These are phyloP conservation scores for Cutaneotrichosporon spelunceum DNA, from an alignment of 1,284 basidiomycete genomes.

Conservation along the genomic window DNA sequence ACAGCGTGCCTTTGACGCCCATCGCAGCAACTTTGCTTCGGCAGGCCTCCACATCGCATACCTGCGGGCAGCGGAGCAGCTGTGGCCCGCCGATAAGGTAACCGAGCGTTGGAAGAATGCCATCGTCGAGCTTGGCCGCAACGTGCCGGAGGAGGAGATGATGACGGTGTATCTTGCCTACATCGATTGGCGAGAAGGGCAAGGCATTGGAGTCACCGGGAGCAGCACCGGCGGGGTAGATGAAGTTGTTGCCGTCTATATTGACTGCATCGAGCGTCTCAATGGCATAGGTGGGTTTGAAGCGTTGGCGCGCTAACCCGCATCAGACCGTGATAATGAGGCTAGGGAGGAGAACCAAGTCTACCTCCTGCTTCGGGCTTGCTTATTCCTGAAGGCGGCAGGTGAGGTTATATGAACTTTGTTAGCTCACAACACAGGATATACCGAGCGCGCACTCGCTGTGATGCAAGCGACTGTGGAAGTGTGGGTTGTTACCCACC, in stretches of 20 bases:
- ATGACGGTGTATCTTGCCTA: conserved; percentile 45
- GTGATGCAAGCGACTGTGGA: conserved; percentile 56
- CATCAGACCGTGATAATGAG: conserved; percentile 16
- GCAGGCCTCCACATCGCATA: conserved; percentile 41
- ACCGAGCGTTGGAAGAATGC: conserved; percentile 46
- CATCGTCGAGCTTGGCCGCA: conserved; percentile 30
- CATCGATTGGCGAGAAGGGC: conserved; percentile 47
- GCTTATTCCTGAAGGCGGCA: conserved; percentile 65
- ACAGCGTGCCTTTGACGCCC: conserved; percentile 37
- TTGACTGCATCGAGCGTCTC: conserved; percentile 36
- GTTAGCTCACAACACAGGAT: conserved; percentile 41
- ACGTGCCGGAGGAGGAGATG: conserved; percentile 29
- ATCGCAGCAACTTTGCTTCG: conserved; percentile 30
- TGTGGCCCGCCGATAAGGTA: conserved; percentile 40
- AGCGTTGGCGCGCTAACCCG: too few species aligned
- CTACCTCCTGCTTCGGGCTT: conserved; percentile 45
- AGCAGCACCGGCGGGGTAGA: conserved; percentile 35
- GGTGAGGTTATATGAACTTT: conserved; percentile 56
- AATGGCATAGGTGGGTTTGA: conserved; percentile 11
- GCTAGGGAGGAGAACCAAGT: conserved; percentile 45
- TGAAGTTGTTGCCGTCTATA: conserved; percentile 44
- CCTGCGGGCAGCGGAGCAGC: conserved; percentile 36
- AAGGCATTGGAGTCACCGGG: conserved; percentile 36
- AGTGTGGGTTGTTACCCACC: conserved; percentile 38
- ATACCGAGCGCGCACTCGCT: conserved; percentile 53